Evolutionary conservation across 192 early-diverging fungal genomes (phyloP), one percentile per base, ranked within the genome.

Genomic region (Umbelopsis ramanniana): DNA sequence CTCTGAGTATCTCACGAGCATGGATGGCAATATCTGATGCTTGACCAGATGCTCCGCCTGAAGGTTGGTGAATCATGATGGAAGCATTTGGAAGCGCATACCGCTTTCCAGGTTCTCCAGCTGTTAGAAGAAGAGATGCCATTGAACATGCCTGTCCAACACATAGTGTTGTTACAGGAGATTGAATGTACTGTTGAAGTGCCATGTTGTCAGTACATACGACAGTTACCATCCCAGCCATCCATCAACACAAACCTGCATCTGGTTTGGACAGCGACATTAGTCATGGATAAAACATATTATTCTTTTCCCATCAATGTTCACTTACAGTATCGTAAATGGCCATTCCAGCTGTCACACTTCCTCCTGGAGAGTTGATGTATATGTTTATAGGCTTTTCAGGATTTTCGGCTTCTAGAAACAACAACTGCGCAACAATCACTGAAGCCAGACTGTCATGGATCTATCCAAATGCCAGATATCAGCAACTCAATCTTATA

Each of bases 61-160:
- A 94, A 24, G 97, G 97, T 81, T 99, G 97, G 77, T 99, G 97
- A 53, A 99, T 91, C 97, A 98, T 99, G 24, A 99, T 90, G 3
- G 91, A 87, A 7, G 96, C 90, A 77, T 99, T 93, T 11, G 96
- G 96, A 19, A 99, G 79, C 23, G 95, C 84, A 52, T 89, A 93
- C 37, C 97, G 79, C 55, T 94, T 91, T 21, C 96, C 97, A 15
- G 90, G 89, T 40, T 94, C 90, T 12, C 97, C 96, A 17, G 96
- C 95, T 6, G 94, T 85, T 60, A 99, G 77, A 14, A 99, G 84
- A 57, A 99, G 84, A 52, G 96, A 98, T 9, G 94, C 97, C 97
- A 99, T 99, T 0, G 95, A 97, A 72, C 95, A 97, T 4, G 97
- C 96, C 82, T 99, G 97, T 22, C 97, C 97, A 57, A 93, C 93